Conservation (phyloP, 345 rosid genomes). For the Mercurialis annua region DNA sequence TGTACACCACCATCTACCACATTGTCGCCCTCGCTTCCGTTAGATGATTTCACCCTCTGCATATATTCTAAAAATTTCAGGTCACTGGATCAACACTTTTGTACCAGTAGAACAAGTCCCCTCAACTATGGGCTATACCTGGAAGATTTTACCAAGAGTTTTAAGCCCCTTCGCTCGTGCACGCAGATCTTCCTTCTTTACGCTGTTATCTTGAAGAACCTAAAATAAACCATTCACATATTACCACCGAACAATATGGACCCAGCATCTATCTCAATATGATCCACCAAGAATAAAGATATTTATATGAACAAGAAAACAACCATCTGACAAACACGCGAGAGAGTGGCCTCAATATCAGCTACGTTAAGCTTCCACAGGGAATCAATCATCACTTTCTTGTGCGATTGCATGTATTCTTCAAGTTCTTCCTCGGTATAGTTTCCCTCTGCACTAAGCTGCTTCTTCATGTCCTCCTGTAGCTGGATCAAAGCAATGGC, state of each 20-base stretch:
- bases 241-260: slow-evolving; percentile 17
- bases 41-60: slow-evolving; percentile 63
- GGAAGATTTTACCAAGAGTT: slow-evolving; percentile 90
- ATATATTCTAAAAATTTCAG: slow-evolving; percentile 16
- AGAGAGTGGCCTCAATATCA: slow-evolving; percentile 93
- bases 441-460: slow-evolving; percentile 75
- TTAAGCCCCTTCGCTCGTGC: slow-evolving; percentile 90
- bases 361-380: slow-evolving; percentile 98
- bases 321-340: slow-evolving; percentile 97
- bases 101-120: not conserved
- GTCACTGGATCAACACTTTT: not conserved
- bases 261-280: slow-evolving; percentile 6
- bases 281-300: slow-evolving; percentile 19
- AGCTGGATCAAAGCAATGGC: slow-evolving; percentile 96
- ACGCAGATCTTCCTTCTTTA: slow-evolving; percentile 85
- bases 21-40: slow-evolving; percentile 54
- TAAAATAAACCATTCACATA: slow-evolving; percentile 33
- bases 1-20: slow-evolving; percentile 30
- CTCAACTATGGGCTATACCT: slow-evolving; percentile 39
- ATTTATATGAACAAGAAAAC: slow-evolving; percentile 33
- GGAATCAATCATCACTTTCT: slow-evolving; percentile 89
- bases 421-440: slow-evolving; percentile 91
- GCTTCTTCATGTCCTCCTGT: slow-evolving; percentile 96
- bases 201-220: slow-evolving; percentile 94
- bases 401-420: slow-evolving; percentile 77